A percentile compares a stretch with the other conserved stretches of the same genome.
These are phyloP conservation scores for Geotrichum histeridarum DNA, from an alignment of 1,139 yeast species.

Conservation along the genomic window DNA sequence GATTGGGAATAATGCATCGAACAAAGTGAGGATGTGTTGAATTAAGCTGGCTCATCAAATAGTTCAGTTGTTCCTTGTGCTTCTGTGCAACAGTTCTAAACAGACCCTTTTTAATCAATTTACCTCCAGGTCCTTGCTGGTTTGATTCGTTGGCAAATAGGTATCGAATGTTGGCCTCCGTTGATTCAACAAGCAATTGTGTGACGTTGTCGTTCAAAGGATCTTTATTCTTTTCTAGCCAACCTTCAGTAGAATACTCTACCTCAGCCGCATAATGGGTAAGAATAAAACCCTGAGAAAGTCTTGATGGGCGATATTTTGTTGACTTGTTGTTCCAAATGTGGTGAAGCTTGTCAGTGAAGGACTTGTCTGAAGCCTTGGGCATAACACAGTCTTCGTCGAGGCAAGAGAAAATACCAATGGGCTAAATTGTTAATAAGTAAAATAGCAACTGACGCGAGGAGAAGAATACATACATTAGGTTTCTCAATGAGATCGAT, in stretches of 20 bases:
- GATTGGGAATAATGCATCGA: slow-evolving; percentile 90
- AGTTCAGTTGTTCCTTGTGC: slow-evolving; percentile 68
- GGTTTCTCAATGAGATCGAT: slow-evolving; percentile 81
- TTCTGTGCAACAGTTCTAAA: slow-evolving; percentile 78
- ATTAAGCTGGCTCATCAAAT: slow-evolving; percentile 67
- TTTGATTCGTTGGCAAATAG: slow-evolving; percentile 39
- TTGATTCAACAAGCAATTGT: slow-evolving; percentile 52
- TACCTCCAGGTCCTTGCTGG: slow-evolving; percentile 19
- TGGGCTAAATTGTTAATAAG: slow-evolving; percentile 41
- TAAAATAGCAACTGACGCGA: not conserved
- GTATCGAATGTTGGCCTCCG: slow-evolving; percentile 47
- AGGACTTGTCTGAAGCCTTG: slow-evolving; percentile 75
- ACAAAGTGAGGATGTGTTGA: slow-evolving; percentile 94
- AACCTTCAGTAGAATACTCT: slow-evolving; percentile 83
- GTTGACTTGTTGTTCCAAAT: slow-evolving; percentile 55
- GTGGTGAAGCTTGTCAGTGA: slow-evolving; percentile 69
- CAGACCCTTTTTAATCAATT: slow-evolving; percentile 40
- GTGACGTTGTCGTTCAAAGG: slow-evolving; percentile 79
- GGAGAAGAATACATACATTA: slow-evolving; percentile 23
- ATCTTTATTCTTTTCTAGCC: slow-evolving; percentile 93
- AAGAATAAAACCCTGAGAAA: slow-evolving; percentile 55
- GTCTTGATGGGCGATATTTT: slow-evolving; percentile 67
- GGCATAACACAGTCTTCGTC: slow-evolving; percentile 97
- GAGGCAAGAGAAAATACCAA: slow-evolving; percentile 82
- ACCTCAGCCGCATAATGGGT: slow-evolving; percentile 96